These are phyloP conservation scores for Discostella pseudostelligera DNA, from an alignment of 108 stramenopile genomes.

Conservation along the genomic window DNA sequence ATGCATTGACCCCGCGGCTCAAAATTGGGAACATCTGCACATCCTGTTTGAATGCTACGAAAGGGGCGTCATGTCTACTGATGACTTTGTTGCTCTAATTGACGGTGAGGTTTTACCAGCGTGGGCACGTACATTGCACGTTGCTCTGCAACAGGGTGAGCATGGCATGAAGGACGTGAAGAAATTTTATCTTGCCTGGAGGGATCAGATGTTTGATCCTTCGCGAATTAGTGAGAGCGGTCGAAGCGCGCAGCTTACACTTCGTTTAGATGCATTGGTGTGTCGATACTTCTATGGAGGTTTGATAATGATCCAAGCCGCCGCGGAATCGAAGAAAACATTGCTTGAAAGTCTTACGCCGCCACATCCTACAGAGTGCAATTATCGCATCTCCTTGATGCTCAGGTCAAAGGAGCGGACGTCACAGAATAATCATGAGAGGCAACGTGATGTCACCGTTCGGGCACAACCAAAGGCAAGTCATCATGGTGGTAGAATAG, in stretches of 20 bases:
- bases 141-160: slow-evolving; percentile 12
- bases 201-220: slow-evolving; percentile 30
- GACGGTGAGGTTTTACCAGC: slow-evolving; percentile 67
- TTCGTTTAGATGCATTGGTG: slow-evolving; percentile 53
- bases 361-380: slow-evolving; percentile 41
- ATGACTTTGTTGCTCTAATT: slow-evolving; percentile 68
- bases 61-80: slow-evolving; percentile 48
- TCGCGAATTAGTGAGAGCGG: not conserved
- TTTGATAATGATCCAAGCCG: slow-evolving; percentile 62
- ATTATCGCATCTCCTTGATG: slow-evolving; percentile 51
- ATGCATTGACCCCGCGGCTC: slow-evolving; percentile 13
- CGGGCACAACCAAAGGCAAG: not conserved
- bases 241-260: slow-evolving; percentile 24
- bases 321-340: slow-evolving; percentile 23
- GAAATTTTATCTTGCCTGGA: slow-evolving; percentile 59
- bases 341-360: slow-evolving; percentile 35
- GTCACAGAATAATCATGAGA: slow-evolving; percentile 33
- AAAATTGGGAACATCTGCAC: slow-evolving; percentile 44
- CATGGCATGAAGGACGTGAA: slow-evolving; percentile 23
- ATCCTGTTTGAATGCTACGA: slow-evolving; percentile 48
- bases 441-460: slow-evolving; percentile 3
- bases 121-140: slow-evolving; percentile 50
- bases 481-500: slow-evolving; percentile 1
- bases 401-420: slow-evolving; percentile 49
- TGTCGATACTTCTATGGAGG: slow-evolving; percentile 73